Evolutionary conservation across 495 filamentous ascomycete genomes (phyloP), one percentile per base, ranked within the genome.

Genomic region (Daldinia concentrica): DNA sequence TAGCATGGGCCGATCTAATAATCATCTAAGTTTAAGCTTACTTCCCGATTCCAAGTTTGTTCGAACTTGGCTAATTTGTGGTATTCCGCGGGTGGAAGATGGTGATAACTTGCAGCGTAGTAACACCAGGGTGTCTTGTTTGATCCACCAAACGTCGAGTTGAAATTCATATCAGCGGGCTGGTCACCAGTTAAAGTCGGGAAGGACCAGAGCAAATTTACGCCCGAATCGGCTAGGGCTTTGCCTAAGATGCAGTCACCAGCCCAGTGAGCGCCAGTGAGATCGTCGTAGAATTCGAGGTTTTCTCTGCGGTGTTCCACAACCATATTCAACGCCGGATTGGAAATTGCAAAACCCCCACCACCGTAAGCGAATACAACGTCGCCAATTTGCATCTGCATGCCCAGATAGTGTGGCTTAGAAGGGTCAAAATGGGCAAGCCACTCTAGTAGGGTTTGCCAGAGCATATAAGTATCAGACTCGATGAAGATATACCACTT

Each of bases 401-500:
- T 74, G 0, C 87, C 88, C 9, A 89, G 74, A 68, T 90, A 90
- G 41, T 79, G 70, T 12, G 82, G 79, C 27, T 83, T 68, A 3
- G 75, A 65, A 5, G 82, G 61, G 66, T 88, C 80, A 29, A 88
- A 81, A 22, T 80, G 68, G 2, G 57, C 58, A 30, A 90, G 74
- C 80, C 85, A 89, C 27, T 73, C 76, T 9, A 88, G 69, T 57
- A 90, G 63, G 26, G 84, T 86, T 67, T 81, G 75, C 87, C 87
- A 89, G 54, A 90, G 76, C 8, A 89, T 75, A 68, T 88, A 90
- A 5, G 87, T 88, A 68, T 91, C 89, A 0, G 85, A 85, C 67
- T 90, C 89, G 62, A 89, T 84, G 78, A 90, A 90, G 56, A 90
- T 80, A 66, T 84, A 91, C 89, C 88, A 91, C 34, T 86, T 82